Conservation (phyloP, 345 rosid species). For the Rhodamnia rubescens region DNA sequence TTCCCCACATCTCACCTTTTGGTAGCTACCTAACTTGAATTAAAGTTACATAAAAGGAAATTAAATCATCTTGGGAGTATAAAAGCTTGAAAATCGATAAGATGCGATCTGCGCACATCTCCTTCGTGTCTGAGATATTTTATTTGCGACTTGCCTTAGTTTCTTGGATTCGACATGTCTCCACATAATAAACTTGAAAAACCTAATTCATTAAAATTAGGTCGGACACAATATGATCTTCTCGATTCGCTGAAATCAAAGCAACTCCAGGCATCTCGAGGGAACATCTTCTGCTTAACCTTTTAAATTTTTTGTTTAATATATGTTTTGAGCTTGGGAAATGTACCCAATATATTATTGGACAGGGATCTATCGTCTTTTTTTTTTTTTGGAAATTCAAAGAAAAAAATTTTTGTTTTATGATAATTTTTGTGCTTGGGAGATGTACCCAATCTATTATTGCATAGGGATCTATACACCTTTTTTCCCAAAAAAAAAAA, state of each 20-base stretch:
- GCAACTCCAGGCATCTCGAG: background rate
- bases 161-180: background rate
- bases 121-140: too few relatives aligned
- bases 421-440: background rate
- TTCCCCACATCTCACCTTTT: background rate
- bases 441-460: background rate
- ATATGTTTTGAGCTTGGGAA: background rate
- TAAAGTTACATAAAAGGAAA: background rate
- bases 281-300: too few relatives aligned
- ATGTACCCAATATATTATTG: background rate
- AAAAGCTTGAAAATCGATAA: background rate
- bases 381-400: background rate
- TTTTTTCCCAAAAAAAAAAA: background rate
- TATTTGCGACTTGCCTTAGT: too few relatives aligned
- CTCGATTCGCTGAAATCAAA: background rate
- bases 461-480: background rate
- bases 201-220: background rate
- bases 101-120: too few relatives aligned
- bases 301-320: background rate
- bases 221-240: background rate
- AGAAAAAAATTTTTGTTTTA: background rate
- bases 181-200: background rate
- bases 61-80: background rate
- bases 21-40: background rate
- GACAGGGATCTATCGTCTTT: background rate